phyloP scores from a whole-genome alignment of 768 basidiomycete species.

The Suillus discolor region DNA sequence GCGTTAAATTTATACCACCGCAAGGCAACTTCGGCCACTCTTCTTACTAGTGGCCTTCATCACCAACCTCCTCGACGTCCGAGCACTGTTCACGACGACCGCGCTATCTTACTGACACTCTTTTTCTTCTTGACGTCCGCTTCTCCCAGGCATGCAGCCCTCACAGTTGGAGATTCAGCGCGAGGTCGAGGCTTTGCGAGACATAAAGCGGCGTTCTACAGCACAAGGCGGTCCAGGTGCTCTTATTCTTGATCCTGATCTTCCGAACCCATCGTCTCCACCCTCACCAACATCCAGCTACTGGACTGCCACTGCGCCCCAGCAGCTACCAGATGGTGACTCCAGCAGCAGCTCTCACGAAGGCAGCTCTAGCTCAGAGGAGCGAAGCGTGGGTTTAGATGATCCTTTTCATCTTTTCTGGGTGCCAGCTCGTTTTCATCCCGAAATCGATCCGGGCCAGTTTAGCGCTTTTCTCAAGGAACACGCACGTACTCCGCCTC shows the following conservation, averaged over 20 bases:
- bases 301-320: slow-evolving; percentile 44
- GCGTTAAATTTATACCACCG: slow-evolving; percentile 9
- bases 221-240: slow-evolving; percentile 75
- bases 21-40: slow-evolving; percentile 1
- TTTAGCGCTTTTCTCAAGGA: slow-evolving; percentile 95
- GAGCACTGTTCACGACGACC: slow-evolving; percentile 16
- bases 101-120: slow-evolving; percentile 13
- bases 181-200: slow-evolving; percentile 83
- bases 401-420: slow-evolving; percentile 95
- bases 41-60: slow-evolving; percentile 10
- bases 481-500: slow-evolving; percentile 69
- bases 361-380: slow-evolving; percentile 40
- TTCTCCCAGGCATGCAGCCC: slow-evolving; percentile 56
- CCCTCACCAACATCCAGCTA: slow-evolving; percentile 57
- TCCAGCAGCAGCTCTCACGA: slow-evolving; percentile 44
- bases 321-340: slow-evolving; percentile 46
- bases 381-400: slow-evolving; percentile 43
- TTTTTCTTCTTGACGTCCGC: slow-evolving; percentile 13
- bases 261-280: slow-evolving; percentile 72
- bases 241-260: slow-evolving; percentile 88
- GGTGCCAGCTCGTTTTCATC: slow-evolving; percentile 96
- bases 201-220: slow-evolving; percentile 82
- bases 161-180: slow-evolving; percentile 85
- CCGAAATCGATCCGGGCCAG: slow-evolving; percentile 96
- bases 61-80: slow-evolving; percentile 11